These are phyloP conservation scores for Fusarium goolgardi DNA, from an alignment of 2,329 filamentous ascomycete genomes.

Conservation along the genomic window DNA sequence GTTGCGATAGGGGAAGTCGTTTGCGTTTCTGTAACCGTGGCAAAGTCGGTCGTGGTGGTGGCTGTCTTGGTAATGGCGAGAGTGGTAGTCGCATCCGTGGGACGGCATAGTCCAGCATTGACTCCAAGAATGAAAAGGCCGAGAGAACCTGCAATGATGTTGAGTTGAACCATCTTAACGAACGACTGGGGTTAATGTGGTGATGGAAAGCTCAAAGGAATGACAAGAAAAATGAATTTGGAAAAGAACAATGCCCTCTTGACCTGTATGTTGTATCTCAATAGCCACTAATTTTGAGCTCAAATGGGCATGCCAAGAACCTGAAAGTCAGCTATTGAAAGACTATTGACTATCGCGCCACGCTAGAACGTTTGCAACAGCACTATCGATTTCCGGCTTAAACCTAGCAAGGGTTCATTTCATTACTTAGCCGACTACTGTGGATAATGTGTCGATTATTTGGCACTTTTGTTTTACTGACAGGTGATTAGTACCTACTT, in stretches of 20 bases:
- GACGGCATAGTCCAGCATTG: not conserved
- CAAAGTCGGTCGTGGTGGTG: not conserved
- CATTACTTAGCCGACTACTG: not conserved
- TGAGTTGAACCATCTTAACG: not conserved
- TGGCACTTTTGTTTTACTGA: not conserved
- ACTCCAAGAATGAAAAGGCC: not conserved
- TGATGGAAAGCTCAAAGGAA: rapidly evolving
- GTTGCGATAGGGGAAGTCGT: not conserved
- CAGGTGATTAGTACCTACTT: not conserved
- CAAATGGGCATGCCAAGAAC: too few relatives aligned
- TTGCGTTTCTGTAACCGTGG: not conserved
- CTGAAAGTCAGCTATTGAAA: not conserved
- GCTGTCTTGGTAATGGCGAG: not conserved
- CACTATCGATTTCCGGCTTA: not conserved
- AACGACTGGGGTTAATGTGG: not conserved
- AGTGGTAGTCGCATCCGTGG: not conserved
- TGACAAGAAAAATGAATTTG: not conserved
- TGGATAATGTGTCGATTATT: not conserved
- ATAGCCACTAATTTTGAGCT: not conserved
- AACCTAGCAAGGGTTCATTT: not conserved
- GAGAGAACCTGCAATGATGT: not conserved
- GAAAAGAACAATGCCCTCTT: not conserved
- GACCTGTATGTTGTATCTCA: too few relatives aligned
- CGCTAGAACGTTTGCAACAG: not conserved
- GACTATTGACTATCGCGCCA: not conserved